Evolutionary conservation across 1,139 yeast genomes (phyloP).

Genomic region (Candida dubliniensis): DNA sequence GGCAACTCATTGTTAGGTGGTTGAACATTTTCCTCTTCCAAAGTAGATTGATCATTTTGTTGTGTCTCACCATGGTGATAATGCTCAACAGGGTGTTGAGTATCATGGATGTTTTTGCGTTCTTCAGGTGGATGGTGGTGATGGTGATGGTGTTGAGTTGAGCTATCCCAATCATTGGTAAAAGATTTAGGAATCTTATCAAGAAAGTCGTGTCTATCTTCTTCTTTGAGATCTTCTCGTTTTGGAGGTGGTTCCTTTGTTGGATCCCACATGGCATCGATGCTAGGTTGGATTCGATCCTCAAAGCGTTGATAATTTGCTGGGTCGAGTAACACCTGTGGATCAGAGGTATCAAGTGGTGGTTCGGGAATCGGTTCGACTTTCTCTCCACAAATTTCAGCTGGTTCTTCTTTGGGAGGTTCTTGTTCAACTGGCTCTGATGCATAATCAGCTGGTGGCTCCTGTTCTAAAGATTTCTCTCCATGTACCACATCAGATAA

Average conservation of each 20-base stretch:
- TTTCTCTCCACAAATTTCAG: constrained; percentile 4
- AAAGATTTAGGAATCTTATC: constrained; percentile 14
- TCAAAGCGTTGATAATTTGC: constrained; percentile 27
- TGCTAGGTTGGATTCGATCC: constrained; percentile 18
- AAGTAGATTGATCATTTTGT: constrained; percentile 1
- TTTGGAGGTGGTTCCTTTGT: constrained; percentile 37
- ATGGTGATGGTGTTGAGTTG: constrained; percentile 3
- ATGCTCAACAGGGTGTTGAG: constrained; percentile 5
- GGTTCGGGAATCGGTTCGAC: constrained; percentile 7
- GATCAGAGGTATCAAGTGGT: constrained; percentile 15
- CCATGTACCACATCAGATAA: constrained; percentile 15
- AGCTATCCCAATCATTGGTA: constrained; percentile 19
- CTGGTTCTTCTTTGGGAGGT: not conserved
- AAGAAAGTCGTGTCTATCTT: constrained; percentile 5
- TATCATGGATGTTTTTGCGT: constrained; percentile 1
- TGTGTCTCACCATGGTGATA: constrained; percentile 7
- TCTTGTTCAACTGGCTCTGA: constrained; percentile 2
- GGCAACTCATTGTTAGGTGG: no score
- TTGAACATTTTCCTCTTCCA: no score
- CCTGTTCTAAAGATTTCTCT: constrained; percentile 5
- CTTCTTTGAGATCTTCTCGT: constrained; percentile 3
- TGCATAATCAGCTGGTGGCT: not conserved
- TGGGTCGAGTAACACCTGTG: constrained; percentile 28
- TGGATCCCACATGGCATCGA: constrained; percentile 43
- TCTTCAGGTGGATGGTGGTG: not conserved